A percentile compares a stretch with the other conserved stretches of the same genome.
Evolutionary conservation across 2,329 filamentous ascomycete genomes (phyloP).

Genomic region (Aspergillus ruber): DNA sequence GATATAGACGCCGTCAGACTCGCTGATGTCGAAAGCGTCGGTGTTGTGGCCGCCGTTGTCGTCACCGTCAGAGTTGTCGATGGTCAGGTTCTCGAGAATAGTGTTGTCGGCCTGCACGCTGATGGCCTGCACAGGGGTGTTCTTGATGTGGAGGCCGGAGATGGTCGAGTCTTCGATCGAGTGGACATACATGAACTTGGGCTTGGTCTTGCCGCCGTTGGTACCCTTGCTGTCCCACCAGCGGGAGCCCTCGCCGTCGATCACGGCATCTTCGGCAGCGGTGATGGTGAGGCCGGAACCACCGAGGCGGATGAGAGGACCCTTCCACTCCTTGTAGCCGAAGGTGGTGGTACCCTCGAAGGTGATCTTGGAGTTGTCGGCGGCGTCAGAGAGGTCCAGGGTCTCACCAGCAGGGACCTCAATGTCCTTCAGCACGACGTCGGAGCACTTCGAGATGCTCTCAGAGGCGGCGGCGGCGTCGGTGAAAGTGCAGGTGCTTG

Average conservation of each 20-base stretch:
- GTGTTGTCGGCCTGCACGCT: slow-evolving; percentile 44
- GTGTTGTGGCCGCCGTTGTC: slow-evolving; percentile 47
- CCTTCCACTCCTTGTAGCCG: slow-evolving; percentile 59
- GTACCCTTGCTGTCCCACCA: slow-evolving; percentile 59
- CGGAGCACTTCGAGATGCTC: slow-evolving; percentile 48
- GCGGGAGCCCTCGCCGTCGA: slow-evolving; percentile 51
- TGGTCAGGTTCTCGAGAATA: slow-evolving; percentile 46
- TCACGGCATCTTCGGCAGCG: slow-evolving; percentile 45
- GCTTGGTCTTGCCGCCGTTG: slow-evolving; percentile 58
- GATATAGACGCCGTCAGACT: slow-evolving; percentile 46
- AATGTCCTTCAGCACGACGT: slow-evolving; percentile 49
- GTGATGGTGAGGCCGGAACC: slow-evolving; percentile 52
- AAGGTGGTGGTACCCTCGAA: slow-evolving; percentile 63
- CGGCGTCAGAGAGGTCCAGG: slow-evolving; percentile 52
- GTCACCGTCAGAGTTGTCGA: slow-evolving; percentile 54
- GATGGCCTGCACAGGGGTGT: slow-evolving; percentile 31
- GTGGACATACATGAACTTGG: slow-evolving; percentile 55
- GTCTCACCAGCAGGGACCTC: slow-evolving; percentile 53
- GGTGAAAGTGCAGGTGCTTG: slow-evolving; percentile 51
- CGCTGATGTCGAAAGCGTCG: slow-evolving; percentile 54
- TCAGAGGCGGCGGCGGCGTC: slow-evolving; percentile 44
- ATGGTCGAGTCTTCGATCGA: slow-evolving; percentile 24
- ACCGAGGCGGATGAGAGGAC: slow-evolving; percentile 57
- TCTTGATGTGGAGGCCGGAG: slow-evolving; percentile 24
- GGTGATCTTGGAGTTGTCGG: slow-evolving; percentile 47